phyloP scores from a whole-genome alignment of 2,329 filamentous ascomycete genomes.

The Cadophora luteo-olivacea region DNA sequence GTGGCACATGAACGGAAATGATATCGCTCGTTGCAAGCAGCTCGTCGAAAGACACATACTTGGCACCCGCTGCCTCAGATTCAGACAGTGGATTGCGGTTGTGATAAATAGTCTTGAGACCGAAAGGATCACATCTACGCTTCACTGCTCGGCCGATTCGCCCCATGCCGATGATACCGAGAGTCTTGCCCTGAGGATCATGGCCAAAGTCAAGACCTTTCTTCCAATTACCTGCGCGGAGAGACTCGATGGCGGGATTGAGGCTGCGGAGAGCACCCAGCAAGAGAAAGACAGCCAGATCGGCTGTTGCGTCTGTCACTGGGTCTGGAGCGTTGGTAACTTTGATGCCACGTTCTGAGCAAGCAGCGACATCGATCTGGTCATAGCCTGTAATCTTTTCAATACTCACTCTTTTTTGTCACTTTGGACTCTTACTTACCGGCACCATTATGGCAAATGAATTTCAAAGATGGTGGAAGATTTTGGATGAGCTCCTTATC shows the following conservation, averaged over 20 bases:
- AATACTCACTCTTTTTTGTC: neutral
- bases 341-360: slow-evolving; percentile 60
- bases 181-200: slow-evolving; percentile 75
- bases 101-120: slow-evolving; percentile 75
- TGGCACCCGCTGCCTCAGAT: neutral
- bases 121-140: slow-evolving; percentile 72
- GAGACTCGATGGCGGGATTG: slow-evolving; percentile 49
- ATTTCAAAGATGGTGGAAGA: slow-evolving; percentile 51
- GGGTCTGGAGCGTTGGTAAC: slow-evolving; percentile 80
- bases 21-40: slow-evolving; percentile 73
- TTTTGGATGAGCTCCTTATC: slow-evolving; percentile 69
- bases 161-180: slow-evolving; percentile 86
- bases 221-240: slow-evolving; percentile 46
- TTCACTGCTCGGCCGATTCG: slow-evolving; percentile 77
- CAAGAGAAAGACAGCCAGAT: neutral
- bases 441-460: slow-evolving; percentile 46
- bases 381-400: slow-evolving; percentile 71
- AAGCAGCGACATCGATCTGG: slow-evolving; percentile 71
- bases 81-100: slow-evolving; percentile 61
- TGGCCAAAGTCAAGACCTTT: slow-evolving; percentile 47
- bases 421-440: slow-evolving; percentile 25
- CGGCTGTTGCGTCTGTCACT: slow-evolving; percentile 62
- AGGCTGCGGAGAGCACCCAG: slow-evolving; percentile 57
- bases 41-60: slow-evolving; percentile 63
- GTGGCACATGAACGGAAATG: slow-evolving; percentile 72